These are phyloP conservation scores for Daldinia loculata DNA, from an alignment of 495 filamentous ascomycete species.

Conservation along the genomic window DNA sequence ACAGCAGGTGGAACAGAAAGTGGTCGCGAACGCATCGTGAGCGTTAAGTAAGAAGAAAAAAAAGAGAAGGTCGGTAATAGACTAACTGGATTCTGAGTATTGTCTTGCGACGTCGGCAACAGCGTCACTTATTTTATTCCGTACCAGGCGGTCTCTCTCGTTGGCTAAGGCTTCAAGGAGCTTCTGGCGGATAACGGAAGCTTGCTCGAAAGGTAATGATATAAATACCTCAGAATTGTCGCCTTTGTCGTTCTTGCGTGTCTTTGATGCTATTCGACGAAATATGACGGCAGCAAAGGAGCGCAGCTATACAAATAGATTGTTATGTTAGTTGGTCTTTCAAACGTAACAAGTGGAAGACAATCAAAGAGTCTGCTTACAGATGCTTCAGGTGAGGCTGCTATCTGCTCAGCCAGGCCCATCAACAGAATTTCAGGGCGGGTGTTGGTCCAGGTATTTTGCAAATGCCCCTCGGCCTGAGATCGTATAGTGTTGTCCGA, in stretches of 20 bases:
- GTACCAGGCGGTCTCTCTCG: slow-evolving; percentile 74
- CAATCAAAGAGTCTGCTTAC: slow-evolving; percentile 59
- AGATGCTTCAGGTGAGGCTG: slow-evolving; percentile 69
- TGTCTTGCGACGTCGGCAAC: slow-evolving; percentile 94
- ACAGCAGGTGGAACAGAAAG: background rate
- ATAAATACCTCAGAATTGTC: slow-evolving; percentile 84
- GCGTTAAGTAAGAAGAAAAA: background rate
- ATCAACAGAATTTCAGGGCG: slow-evolving; percentile 88
- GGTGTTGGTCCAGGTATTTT: slow-evolving; percentile 82
- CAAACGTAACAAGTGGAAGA: background rate
- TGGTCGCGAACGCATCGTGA: background rate
- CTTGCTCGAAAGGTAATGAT: slow-evolving; percentile 73
- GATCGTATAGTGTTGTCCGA: slow-evolving; percentile 85
- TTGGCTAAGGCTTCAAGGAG: slow-evolving; percentile 76
- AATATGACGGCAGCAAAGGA: slow-evolving; percentile 95
- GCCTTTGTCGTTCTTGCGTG: slow-evolving; percentile 75
- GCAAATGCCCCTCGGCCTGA: slow-evolving; percentile 87
- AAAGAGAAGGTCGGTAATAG: slow-evolving; percentile 4
- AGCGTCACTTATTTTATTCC: slow-evolving; percentile 96
- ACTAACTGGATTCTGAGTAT: slow-evolving; percentile 88
- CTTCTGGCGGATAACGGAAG: slow-evolving; percentile 79
- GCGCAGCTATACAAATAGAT: slow-evolving; percentile 52
- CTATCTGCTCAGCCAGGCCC: slow-evolving; percentile 92
- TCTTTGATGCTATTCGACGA: slow-evolving; percentile 88
- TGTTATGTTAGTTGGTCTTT: slow-evolving; percentile 28